These are phyloP conservation scores for Sphaerulina populicola DNA, from an alignment of 2,329 filamentous ascomycete genomes.

Conservation along the genomic window DNA sequence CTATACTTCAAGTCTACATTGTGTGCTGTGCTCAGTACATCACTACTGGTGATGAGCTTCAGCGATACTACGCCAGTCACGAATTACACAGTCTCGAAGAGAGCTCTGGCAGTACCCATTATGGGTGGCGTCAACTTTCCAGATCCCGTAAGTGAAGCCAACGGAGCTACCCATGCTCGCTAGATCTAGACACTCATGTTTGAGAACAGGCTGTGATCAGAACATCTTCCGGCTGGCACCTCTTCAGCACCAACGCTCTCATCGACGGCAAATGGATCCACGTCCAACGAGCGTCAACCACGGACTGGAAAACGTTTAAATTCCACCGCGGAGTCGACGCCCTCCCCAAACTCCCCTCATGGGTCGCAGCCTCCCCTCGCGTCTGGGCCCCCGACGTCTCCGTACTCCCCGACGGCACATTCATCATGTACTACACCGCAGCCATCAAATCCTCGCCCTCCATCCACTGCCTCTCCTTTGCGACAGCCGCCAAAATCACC, in stretches of 20 bases:
- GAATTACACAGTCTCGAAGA: not conserved
- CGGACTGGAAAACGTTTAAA: constrained; percentile 32
- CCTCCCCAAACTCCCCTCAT: constrained; percentile 45
- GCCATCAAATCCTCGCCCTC: constrained; percentile 18
- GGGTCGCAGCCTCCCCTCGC: constrained; percentile 42
- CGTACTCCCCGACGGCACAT: constrained; percentile 31
- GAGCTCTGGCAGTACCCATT: constrained; percentile 18
- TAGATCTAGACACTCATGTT: not conserved
- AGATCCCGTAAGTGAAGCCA: constrained; percentile 22
- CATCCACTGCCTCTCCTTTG: constrained; percentile 32
- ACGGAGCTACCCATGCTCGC: not conserved
- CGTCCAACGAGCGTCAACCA: constrained; percentile 35
- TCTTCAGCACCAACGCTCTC: constrained; percentile 34
- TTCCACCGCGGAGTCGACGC: constrained; percentile 40
- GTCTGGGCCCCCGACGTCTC: constrained; percentile 56
- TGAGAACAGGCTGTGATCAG: constrained; percentile 23
- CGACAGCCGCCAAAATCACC: constrained; percentile 23
- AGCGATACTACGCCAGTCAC: not conserved
- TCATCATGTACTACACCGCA: constrained; percentile 33
- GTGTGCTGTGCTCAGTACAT: not conserved
- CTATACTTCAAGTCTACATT: not conserved
- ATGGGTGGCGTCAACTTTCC: constrained; percentile 43
- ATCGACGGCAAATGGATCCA: constrained; percentile 30
- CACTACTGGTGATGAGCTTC: not conserved
- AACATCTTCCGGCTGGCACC: constrained; percentile 32